Base-by-base conservation (phyloP, 345 rosid genomes). In the Conringia planisiliqua region DNA sequence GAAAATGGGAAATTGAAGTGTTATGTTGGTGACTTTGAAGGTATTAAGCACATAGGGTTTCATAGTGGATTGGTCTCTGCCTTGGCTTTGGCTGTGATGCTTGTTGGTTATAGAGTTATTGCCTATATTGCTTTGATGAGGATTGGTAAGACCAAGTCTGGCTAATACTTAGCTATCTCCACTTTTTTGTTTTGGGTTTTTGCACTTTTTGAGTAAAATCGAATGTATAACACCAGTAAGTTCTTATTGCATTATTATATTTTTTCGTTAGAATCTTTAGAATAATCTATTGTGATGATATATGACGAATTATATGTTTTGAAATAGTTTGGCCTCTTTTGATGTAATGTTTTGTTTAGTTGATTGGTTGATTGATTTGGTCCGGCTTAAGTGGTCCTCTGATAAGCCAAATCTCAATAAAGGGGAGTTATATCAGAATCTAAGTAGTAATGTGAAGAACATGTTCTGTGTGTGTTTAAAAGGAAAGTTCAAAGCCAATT, bases 51-150 rank as follows among this genome's bases (percentile, higher is more conserved):
- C 14, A 73, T 91, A 29, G 92, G 85, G n/a, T 73, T 87, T 59
- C 76, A 78, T 56, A 63, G 79, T 81, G 63, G 35, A 71, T 80
- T 74, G 78, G 62, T 75, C 74, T 88, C 90, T 74, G 80, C 83
- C 5, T 80, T 84, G 24, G 93, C 90, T 74, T 79, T 91, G 86
- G 55, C 71, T 10, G 52, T 81, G 10, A 94, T 94, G 99, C 79
- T 94, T 80, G 86, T 87, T 70, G 96, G 89, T 5, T 94, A 94
- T 61, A 84, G 99, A 80, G 32, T 89, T 30, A 36, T 94, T 78
- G 97, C 97, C 74, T 94, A 90, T 81, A 51, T 87, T n/a, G 96
- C 90, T 54, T 79, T 94, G 73, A 84, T 86, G 80, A 70, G 83
- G 60, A 66, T 83, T 43, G 76, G 82, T 6, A 73, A 66, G 44